These are phyloP conservation scores for Pseudognaphalium luteoalbum DNA, from an alignment of 129 eudicot species.

Conservation along the genomic window DNA sequence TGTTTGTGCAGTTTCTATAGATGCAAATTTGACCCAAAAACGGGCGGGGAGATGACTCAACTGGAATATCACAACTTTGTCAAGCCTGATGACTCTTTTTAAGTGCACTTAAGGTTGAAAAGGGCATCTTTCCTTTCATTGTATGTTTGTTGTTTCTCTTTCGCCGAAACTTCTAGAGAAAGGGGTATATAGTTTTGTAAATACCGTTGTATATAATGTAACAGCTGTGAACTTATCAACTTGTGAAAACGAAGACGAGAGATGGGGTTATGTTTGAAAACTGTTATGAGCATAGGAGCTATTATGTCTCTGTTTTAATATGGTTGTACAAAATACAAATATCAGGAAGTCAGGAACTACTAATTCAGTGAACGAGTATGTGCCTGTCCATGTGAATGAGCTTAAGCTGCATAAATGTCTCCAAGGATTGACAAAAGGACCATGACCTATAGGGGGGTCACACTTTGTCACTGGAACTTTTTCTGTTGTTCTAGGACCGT, in stretches of 20 bases:
- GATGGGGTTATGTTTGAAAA: neutral
- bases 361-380: neutral
- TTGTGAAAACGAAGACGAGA: slow-evolving; percentile 2
- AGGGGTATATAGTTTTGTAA: slow-evolving; percentile 29
- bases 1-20: slow-evolving; percentile 70
- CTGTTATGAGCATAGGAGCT: neutral
- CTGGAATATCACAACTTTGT: slow-evolving; percentile 84
- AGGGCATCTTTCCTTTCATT: neutral
- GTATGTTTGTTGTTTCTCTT: slow-evolving; percentile 15
- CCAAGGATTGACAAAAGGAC: neutral
- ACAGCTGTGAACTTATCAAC: neutral
- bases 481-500: neutral
- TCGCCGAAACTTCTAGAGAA: slow-evolving; percentile 8
- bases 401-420: neutral
- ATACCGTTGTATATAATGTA: slow-evolving; percentile 21
- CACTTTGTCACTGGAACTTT: neutral
- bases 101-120: slow-evolving; percentile 7
- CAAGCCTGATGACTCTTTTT: slow-evolving; percentile 66
- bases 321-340: neutral
- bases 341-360: neutral
- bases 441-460: neutral
- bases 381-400: neutral
- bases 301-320: neutral
- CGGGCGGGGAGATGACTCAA: slow-evolving; percentile 87
- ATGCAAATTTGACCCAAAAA: slow-evolving; percentile 77